Base-by-base conservation (phyloP, 305 asterid species). In the Plantago coronopus region DNA sequence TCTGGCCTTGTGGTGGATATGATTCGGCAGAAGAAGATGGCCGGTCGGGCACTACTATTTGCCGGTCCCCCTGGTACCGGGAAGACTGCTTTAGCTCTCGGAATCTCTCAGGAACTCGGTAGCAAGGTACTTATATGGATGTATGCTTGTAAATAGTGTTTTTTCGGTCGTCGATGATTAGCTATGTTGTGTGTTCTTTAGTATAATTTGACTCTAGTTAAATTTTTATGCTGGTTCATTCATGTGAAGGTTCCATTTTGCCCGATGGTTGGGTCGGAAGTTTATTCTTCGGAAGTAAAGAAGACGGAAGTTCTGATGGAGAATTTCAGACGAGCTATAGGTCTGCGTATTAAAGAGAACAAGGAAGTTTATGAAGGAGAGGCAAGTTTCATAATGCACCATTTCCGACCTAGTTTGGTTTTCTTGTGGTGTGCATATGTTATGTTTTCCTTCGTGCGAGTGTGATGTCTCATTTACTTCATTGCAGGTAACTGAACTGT, bases 1-100 rank as follows among this genome's bases (percentile, higher is more conserved):
- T 50, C 76, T 42, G 99, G 97, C 17, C 90, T 93, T 55, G 89
- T 93, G 31, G 96, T 89, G 42, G 96, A 93, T 78, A 93, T 93
- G 99, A 89, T 93, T 51, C 87, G 96, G 38, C 95, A 91, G 67
- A 88, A 88, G 79, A 91, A 91, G 79, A 88, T 91, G 96, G 98
- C 97, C 0, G 96, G 98, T 38, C 82, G 88, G 45, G 96, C 97
- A 15, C 71, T 93, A 9, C 78, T 93, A 65, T 68, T 93, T 54
- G 99, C 95, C 57, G 99, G 99, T 59, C 99, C 96, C 61, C 99
- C 99, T 4, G 95, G 94, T 59, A 93, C 99, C 7, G 97, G 97
- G 10, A 93, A 93, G 81, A 93, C 96, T 48, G 97, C 97, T 48
- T 91, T 93, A 57, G 99, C 99, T 62, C 79, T 93, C 4, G 95